A percentile compares a stretch with the other conserved stretches of the same genome.
These are phyloP conservation scores for Emiliania huxleyi DNA, from an alignment of 78 protist genomes.

Conservation along the genomic window DNA sequence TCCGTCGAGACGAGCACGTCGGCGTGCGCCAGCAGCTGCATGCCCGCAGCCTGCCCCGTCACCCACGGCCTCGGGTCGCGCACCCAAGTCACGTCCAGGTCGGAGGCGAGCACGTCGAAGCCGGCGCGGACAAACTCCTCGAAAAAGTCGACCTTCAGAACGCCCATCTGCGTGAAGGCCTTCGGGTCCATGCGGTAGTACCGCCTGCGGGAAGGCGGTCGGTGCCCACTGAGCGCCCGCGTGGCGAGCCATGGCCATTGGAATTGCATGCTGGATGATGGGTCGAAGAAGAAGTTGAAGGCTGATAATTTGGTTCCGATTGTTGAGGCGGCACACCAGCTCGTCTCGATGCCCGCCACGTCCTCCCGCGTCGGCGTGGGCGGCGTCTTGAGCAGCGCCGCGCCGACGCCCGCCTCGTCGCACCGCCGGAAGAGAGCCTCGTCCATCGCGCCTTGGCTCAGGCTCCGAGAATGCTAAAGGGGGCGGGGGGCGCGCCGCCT, in stretches of 20 bases:
- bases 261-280: too few species aligned
- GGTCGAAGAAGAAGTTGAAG: too few species aligned
- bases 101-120: neutral
- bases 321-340: too few species aligned
- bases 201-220: too few species aligned
- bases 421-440: neutral
- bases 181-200: slow-evolving; percentile 3
- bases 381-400: neutral
- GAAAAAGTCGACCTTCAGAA: neutral
- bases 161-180: neutral
- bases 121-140: neutral
- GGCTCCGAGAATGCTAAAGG: too few species aligned
- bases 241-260: too few species aligned
- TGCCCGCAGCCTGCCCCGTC: neutral
- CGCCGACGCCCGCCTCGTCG: neutral
- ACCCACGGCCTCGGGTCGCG: neutral
- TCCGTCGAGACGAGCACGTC: neutral
- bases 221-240: too few species aligned
- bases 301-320: too few species aligned
- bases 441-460: neutral
- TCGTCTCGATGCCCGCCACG: neutral
- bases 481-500: too few species aligned
- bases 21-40: neutral
- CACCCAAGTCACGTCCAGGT: neutral
- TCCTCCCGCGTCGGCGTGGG: neutral